Percentiles rank a stretch among this genome's conserved stretches.
Evolutionary conservation across 441 rosid species (phyloP).

Genomic region (Adansonia rubrostipa): DNA sequence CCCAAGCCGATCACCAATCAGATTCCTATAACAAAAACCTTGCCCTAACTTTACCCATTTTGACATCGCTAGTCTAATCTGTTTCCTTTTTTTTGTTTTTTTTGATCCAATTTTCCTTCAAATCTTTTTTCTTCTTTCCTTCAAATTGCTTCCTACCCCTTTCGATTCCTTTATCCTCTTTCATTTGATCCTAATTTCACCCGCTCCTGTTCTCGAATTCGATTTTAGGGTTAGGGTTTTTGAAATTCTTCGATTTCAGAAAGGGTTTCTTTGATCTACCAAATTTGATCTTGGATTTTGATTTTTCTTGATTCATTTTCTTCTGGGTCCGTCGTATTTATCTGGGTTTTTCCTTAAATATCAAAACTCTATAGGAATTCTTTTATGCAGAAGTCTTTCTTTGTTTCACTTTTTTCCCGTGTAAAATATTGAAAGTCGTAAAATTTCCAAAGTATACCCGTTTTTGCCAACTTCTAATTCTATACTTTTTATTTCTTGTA

Average conservation of each 20-base stretch:
- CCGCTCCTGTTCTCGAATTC: background rate
- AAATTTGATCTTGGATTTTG: background rate
- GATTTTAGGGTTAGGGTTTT: conserved; percentile 51
- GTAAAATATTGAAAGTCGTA: background rate
- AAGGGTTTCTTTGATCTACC: conserved; percentile 29
- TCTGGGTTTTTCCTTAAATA: background rate
- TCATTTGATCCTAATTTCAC: conserved; percentile 26
- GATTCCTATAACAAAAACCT: conserved; percentile 24
- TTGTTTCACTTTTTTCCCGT: background rate
- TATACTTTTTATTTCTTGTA: background rate
- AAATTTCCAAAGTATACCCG: background rate
- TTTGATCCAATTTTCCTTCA: background rate
- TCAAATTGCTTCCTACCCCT: background rate
- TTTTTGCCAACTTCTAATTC: background rate
- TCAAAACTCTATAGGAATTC: background rate
- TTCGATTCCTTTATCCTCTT: conserved; percentile 29
- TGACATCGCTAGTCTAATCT: background rate
- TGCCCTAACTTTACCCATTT: conserved; percentile 29
- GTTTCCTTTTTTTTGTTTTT: background rate
- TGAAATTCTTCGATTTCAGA: conserved; percentile 5
- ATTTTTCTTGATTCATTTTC: background rate
- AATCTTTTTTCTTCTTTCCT: background rate
- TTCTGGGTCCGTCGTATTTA: conserved; percentile 26
- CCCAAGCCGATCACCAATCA: conserved; percentile 18
- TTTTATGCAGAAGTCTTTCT: background rate